These are phyloP conservation scores for Gossypium mustelinum DNA, from an alignment of 345 rosid genomes.

Conservation along the genomic window DNA sequence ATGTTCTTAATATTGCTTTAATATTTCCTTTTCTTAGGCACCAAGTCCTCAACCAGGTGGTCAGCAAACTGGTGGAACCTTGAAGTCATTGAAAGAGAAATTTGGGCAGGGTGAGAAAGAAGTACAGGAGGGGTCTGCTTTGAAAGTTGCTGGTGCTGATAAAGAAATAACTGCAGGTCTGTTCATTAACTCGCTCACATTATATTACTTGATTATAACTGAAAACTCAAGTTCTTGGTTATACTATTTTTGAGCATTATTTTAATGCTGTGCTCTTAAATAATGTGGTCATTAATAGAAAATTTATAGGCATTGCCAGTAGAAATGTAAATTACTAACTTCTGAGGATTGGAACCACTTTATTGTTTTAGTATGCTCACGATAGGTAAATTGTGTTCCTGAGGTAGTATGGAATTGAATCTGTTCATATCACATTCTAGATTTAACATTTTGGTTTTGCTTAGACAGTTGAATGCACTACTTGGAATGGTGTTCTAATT, in stretches of 20 bases:
- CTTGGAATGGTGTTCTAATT: background rate
- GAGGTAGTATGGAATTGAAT: background rate
- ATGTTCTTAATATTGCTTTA: slow-evolving; percentile 4
- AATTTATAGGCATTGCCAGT: background rate
- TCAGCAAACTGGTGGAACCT: slow-evolving; percentile 65
- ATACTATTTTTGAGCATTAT: background rate
- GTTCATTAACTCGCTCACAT: background rate
- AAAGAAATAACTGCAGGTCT: slow-evolving; percentile 92
- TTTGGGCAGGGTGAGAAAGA: slow-evolving; percentile 52
- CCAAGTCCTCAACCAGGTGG: slow-evolving; percentile 82
- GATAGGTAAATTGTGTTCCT: background rate
- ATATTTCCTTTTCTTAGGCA: slow-evolving; percentile 46
- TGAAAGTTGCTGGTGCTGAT: slow-evolving; percentile 79
- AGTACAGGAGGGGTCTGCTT: slow-evolving; percentile 43
- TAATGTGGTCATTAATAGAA: slow-evolving; percentile 1
- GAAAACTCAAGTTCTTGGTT: background rate
- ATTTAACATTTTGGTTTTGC: slow-evolving; percentile 3
- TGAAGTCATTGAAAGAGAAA: slow-evolving; percentile 84
- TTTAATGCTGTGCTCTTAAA: background rate
- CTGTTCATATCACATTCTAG: background rate
- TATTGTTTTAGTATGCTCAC: background rate
- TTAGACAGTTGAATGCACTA: background rate
- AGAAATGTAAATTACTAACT: background rate
- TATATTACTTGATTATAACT: background rate
- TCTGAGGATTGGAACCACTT: background rate